Evolutionary conservation across 2,329 filamentous ascomycete species (phyloP).

Genomic region (Fusarium clavum): DNA sequence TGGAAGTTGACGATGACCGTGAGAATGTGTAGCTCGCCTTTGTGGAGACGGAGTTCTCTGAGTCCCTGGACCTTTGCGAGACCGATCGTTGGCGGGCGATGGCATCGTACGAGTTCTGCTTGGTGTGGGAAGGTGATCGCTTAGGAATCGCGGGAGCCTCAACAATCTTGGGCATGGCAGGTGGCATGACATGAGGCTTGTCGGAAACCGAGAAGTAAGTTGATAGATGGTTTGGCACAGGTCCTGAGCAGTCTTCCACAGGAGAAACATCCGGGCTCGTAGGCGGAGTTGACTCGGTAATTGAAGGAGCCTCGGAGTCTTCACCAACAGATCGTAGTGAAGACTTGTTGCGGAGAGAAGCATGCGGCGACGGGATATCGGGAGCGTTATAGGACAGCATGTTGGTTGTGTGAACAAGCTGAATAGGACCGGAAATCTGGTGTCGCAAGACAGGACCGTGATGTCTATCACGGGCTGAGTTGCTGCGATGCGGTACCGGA

Average conservation of each 20-base stretch:
- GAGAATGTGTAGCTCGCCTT: conserved; percentile 69
- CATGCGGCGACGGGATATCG: conserved; percentile 75
- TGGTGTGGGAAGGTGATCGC: conserved; percentile 88
- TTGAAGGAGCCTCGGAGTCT: conserved; percentile 76
- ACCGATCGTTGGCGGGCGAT: conserved; percentile 74
- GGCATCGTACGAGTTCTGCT: conserved; percentile 80
- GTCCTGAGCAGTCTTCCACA: conserved; percentile 65
- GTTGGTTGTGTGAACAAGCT: conserved; percentile 93
- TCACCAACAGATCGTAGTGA: conserved; percentile 65
- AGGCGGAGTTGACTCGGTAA: conserved; percentile 68
- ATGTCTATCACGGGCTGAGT: conserved; percentile 59
- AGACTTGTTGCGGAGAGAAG: conserved; percentile 58
- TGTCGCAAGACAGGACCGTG: conserved; percentile 60
- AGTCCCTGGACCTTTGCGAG: conserved; percentile 68
- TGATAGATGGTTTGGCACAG: conserved; percentile 74
- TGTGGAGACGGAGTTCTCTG: conserved; percentile 63
- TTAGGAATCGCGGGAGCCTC: conserved; percentile 72
- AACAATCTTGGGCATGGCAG: conserved; percentile 51
- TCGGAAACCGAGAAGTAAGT: conserved; percentile 71
- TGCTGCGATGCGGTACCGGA: conserved; percentile 61
- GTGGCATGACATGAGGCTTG: conserved; percentile 53
- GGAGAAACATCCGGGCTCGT: conserved; percentile 76
- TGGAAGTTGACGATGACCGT: conserved; percentile 67
- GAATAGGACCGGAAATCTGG: conserved; percentile 89
- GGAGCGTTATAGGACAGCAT: conserved; percentile 96